These are phyloP conservation scores for Petunia hybrid DNA, from an alignment of 305 asterid genomes.

Conservation along the genomic window DNA sequence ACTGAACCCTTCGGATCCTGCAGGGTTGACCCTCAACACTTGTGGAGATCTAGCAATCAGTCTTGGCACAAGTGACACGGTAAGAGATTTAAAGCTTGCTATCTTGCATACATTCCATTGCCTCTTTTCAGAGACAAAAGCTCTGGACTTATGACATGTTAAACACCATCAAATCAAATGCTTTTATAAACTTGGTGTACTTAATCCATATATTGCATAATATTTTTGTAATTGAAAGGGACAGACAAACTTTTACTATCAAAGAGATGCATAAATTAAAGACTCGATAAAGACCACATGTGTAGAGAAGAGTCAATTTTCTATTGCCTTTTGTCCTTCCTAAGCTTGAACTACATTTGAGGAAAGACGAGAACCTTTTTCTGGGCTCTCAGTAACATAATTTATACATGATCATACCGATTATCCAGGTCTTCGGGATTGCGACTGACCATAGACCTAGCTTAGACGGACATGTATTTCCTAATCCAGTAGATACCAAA, in stretches of 20 bases:
- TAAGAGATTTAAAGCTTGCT: constrained; percentile 39
- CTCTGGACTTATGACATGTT: background rate
- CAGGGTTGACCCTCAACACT: constrained; percentile 69
- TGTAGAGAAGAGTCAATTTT: constrained; percentile 4
- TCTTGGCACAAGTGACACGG: constrained; percentile 89
- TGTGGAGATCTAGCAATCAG: constrained; percentile 81
- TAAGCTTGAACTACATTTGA: background rate
- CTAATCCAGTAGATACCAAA: constrained; percentile 69
- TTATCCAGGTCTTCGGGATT: constrained; percentile 66
- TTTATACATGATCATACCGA: constrained; percentile 16
- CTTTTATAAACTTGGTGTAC: background rate
- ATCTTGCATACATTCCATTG: constrained; percentile 3
- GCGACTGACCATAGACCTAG: constrained; percentile 65
- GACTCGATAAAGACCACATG: background rate
- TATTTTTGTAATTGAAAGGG: background rate
- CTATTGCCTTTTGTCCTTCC: background rate
- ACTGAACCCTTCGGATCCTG: constrained; percentile 36
- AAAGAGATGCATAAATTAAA: background rate
- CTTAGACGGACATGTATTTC: constrained; percentile 76
- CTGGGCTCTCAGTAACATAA: background rate
- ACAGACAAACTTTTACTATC: background rate
- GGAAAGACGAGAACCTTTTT: background rate
- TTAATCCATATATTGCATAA: background rate
- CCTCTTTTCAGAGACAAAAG: background rate
- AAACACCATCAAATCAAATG: background rate